Evolutionary conservation across 768 basidiomycete genomes (phyloP), one percentile per base, ranked within the genome.

Genomic region (Filobasidium wieringae): DNA sequence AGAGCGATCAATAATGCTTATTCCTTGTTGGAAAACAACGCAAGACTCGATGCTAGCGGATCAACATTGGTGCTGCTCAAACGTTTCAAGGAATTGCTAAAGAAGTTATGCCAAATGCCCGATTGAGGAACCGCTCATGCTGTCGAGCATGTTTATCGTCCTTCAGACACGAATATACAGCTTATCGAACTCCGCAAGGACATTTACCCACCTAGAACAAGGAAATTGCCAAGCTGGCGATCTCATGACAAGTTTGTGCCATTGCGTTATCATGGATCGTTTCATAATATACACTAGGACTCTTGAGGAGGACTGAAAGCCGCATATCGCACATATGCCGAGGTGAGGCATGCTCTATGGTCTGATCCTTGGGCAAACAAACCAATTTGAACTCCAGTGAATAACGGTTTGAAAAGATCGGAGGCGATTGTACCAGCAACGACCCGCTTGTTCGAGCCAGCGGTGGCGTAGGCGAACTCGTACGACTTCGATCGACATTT

Each of bases 331-430:
- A 59, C 53, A 47, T 40, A 53, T 7, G 58, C 58, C 17, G 58
- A 32, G 11, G 22, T 31, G 15, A 37, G 22, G 41, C 58, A 59
- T 15, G 58, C 52, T 14, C 27, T 43, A 27, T 41, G 56, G 30
- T 54, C 45, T 22, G 49, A 37, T 11, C 63, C 63, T 36, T 61
- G 60, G 2, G 60, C 60, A 43, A 51, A 64, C 6, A 61, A 26
- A 7, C 52, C 63, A 27, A 64, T 43, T 30, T 58, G 60, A 30
- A 53, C 51, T n/a, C 63, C 63, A 22, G 60, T 61, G 52, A 53
- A 53, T 15, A 53, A 29, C 17, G 52, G 52, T 22, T 37, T 24
- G 34, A 53, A 53, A 12, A 37, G 36, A 31, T 37, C 19, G 52
- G 52, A n/a, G 17, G 24, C 19, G 34, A 53, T 36, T 14, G 34